phyloP scores from a whole-genome alignment of 371 early-diverging fungal genomes.

The Zancudomyces culisetae region DNA sequence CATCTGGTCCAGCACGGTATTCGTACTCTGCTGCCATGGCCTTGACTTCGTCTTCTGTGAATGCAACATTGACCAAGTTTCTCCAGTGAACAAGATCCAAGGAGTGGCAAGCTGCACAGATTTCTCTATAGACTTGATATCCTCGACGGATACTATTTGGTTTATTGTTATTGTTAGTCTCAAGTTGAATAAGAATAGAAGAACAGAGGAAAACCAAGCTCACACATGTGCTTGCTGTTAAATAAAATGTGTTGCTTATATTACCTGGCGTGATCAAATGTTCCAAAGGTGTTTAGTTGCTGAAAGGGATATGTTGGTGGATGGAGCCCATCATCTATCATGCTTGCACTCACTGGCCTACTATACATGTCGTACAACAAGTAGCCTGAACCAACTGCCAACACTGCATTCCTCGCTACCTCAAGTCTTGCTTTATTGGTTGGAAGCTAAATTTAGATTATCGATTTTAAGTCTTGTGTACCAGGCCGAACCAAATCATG shows the following conservation, averaged over 20 bases:
- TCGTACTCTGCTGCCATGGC: constrained; percentile 83
- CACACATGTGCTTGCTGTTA: neutral
- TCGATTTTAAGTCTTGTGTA: no score
- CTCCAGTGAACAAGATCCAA: constrained; percentile 84
- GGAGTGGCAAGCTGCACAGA: constrained; percentile 94
- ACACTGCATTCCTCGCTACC: no score
- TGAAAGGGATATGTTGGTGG: constrained; percentile 77
- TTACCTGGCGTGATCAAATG: constrained; percentile 88
- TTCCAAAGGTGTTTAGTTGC: constrained; percentile 53
- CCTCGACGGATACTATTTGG: constrained; percentile 77
- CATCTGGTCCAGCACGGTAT: constrained; percentile 88
- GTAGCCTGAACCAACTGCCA: constrained; percentile 17
- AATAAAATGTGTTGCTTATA: no score
- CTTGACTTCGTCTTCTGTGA: constrained; percentile 83
- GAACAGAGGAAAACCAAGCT: neutral
- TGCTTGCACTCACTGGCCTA: constrained; percentile 22
- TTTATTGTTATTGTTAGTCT: neutral
- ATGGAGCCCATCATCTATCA: constrained; percentile 85
- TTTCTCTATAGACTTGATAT: constrained; percentile 95
- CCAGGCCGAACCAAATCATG: no score
- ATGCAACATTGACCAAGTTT: constrained; percentile 81
- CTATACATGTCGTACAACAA: constrained; percentile 15
- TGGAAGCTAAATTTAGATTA: no score
- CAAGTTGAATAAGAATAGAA: no score
- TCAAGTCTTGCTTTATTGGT: no score